Base-by-base conservation (phyloP, 1,284 basidiomycete genomes). In the Boletus chippewaensis region DNA sequence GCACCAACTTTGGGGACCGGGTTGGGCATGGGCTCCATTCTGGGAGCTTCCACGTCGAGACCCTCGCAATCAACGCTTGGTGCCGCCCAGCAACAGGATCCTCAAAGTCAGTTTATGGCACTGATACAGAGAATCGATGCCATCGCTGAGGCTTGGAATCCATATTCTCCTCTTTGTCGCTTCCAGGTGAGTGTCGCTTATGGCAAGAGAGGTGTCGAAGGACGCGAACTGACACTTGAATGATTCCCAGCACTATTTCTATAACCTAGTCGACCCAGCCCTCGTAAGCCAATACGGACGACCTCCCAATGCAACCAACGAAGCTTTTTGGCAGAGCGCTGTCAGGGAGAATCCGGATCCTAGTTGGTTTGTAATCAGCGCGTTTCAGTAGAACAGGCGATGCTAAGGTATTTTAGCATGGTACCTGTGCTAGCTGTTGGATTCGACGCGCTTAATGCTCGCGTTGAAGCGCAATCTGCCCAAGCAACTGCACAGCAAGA, bases 351-450 rank as follows among this genome's bases (percentile, higher is more conserved):
- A 92, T 61, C 91, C 91, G 0, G 87, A 94, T 69, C 80, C 87
- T 3, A 78, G 75, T 41, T 83, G 83, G 89, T 91, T 62, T 57
- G 82, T 68, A 32, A 32, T 32, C 40, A 16, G 40, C 10, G 34
- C 24, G 18, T 36, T n/a, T 39, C 24, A 35, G 47, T 28, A 15
- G 24, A 42, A 29, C n/a, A 35, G 41, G 47, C 31, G 45, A 51
- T n/a, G 10, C 40, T 59, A 26, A 64, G 8, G 15, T 54, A 43
- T 58, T 52, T 39, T 63, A 93, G 90, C 56, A 77, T 91, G 57
- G 89, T 93, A 0, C 91, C 91, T 0, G 90, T 87, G 1, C 69
- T 92, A 8, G 91, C 90, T 1, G 74, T 83, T 13, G 89, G 91
- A 3, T 92, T 90, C 57, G 87, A 87, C 56, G 88, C 92, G 61